phyloP scores from a whole-genome alignment of 257 asterid species.

The Scutellaria baicalensis region DNA sequence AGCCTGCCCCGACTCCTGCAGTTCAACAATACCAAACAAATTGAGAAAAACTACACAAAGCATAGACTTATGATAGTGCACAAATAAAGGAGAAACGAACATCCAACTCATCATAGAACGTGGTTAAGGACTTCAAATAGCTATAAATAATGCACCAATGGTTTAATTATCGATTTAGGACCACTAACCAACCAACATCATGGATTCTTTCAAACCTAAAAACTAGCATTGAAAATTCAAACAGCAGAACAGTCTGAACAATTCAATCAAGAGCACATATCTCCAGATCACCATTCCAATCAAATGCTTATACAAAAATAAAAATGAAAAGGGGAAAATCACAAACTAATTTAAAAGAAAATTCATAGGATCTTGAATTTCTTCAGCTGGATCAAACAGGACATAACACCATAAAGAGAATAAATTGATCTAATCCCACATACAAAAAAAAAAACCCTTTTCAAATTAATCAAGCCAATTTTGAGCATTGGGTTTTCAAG shows the following conservation, averaged over 20 bases:
- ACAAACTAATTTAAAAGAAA: background rate
- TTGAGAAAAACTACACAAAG: background rate
- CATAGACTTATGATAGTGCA: background rate
- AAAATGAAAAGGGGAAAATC: background rate
- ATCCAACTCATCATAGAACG: background rate
- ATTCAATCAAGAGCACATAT: background rate
- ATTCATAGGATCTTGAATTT: slow-evolving; percentile 23
- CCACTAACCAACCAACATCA: background rate
- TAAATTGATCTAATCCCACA: slow-evolving; percentile 11
- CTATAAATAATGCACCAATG: background rate
- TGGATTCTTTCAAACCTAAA: background rate
- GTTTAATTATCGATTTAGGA: background rate
- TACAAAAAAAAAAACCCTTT: background rate
- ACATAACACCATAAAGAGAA: background rate
- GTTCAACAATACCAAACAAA: background rate
- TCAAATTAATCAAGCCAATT: background rate
- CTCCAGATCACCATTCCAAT: slow-evolving; percentile 4
- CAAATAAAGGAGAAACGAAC: background rate
- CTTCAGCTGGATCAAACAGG: background rate
- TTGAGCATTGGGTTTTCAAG: background rate
- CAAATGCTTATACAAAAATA: background rate
- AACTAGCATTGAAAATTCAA: background rate
- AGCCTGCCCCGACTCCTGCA: slow-evolving; percentile 42
- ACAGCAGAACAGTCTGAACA: background rate
- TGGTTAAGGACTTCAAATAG: background rate